Evolutionary conservation across 2,329 filamentous ascomycete genomes (phyloP), one percentile per base, ranked within the genome.

Genomic region (Zarea fungicola): DNA sequence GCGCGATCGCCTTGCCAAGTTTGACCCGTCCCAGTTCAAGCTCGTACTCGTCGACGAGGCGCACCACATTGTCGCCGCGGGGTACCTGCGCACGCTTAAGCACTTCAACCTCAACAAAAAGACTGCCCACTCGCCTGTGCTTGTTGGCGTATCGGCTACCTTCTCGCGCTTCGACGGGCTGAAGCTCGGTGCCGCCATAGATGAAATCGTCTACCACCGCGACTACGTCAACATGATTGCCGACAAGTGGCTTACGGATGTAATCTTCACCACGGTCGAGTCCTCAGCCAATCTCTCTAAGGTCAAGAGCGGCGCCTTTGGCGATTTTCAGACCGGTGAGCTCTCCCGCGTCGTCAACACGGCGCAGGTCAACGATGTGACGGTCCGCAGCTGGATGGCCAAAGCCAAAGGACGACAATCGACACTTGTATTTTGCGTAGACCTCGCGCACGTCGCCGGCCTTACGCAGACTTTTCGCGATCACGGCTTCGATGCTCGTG

Each of bases 181-280:
- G 26, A 83, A 80, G 51, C 74, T 97, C 2, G 91, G 91, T 1
- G 76, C 84, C 11, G 91, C 86, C 26, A 93, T 97, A 58, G 92
- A 97, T 58, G 87, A 95, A 61, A 96, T 97, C 53, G 92, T 96
- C 41, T 97, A 96, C 59, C 92, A 97, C 65, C 93, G 90, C 66
- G 76, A 81, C 58, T 81, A 80, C 48, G 68, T 82, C 45, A 77
- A 81, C 54, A 82, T 82, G 78, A 81, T 96, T 52, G 83, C 84
- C 28, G 89, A 95, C 50, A 90, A 93, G 35, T 97, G 91, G 90
- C 77, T 99, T 11, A 85, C 90, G 0, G 81, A 93, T 62, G 87
- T 95, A n/a, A 72, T 92, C 4, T 97, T 99, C 67, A 97, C 93
- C 0, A 97, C 93, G 0, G 91, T 97, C 19, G 77, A 85, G 55